These are phyloP conservation scores for Oryza rufipogon DNA, from an alignment of 176 grass and related monocot species.

Conservation along the genomic window DNA sequence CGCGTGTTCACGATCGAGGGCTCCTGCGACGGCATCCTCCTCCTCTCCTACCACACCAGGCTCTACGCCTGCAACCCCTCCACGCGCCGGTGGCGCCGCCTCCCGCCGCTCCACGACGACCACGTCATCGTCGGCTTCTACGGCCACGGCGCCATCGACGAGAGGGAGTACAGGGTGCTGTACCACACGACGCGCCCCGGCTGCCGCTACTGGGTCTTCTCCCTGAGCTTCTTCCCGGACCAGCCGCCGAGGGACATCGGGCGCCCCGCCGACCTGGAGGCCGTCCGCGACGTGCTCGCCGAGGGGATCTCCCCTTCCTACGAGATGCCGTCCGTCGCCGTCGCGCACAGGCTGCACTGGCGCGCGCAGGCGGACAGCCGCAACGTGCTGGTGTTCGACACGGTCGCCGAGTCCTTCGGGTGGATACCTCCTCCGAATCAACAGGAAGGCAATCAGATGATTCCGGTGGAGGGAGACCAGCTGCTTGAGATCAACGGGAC, in stretches of 20 bases:
- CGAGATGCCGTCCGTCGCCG: background rate
- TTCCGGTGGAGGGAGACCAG: too few relatives aligned
- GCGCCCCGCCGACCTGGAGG: background rate
- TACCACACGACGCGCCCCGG: background rate
- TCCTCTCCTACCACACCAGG: background rate
- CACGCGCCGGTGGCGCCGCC: constrained; percentile 21
- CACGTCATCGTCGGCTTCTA: constrained; percentile 22
- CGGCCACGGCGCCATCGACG: background rate
- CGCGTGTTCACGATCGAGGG: constrained; percentile 8
- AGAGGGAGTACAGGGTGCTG: constrained; percentile 13
- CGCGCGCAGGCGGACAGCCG: too few relatives aligned
- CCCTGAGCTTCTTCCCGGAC: background rate
- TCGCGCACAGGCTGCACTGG: background rate
- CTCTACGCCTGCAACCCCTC: constrained; percentile 39
- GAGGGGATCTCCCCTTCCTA: background rate
- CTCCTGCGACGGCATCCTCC: constrained; percentile 36
- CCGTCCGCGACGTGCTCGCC: background rate
- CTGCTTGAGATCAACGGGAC: too few relatives aligned
- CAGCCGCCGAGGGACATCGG: background rate
- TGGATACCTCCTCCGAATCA: too few relatives aligned
- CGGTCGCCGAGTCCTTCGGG: too few relatives aligned
- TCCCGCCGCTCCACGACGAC: constrained; percentile 1
- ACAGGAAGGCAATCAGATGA: too few relatives aligned
- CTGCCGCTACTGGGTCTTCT: constrained; percentile 12
- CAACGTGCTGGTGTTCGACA: too few relatives aligned